Evolutionary conservation across 768 basidiomycete species (phyloP).

Genomic region (Rhodosporidiobolus sp.): DNA sequence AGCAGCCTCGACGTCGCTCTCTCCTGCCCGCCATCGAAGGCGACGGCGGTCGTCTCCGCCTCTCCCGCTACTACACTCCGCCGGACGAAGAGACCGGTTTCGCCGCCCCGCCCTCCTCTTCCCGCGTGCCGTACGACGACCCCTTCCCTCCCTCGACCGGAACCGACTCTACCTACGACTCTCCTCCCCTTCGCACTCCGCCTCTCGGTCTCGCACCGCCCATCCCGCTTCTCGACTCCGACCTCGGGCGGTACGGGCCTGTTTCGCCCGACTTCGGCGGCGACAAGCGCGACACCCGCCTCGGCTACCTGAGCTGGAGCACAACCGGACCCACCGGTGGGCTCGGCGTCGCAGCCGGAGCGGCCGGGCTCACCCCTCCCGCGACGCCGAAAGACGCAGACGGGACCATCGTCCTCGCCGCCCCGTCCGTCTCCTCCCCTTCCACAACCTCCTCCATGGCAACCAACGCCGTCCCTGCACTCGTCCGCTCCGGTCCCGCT

Average conservation of each 20-base stretch:
- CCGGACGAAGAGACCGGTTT: not conserved
- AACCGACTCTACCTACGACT: not conserved
- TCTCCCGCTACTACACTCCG: slow-evolving; percentile 7
- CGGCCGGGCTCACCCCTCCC: slow-evolving; percentile 2
- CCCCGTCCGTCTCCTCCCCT: no score
- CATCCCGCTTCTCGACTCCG: not conserved
- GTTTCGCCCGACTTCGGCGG: not conserved
- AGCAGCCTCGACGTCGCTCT: not conserved
- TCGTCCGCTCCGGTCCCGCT: not conserved
- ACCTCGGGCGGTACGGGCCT: not conserved
- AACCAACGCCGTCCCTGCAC: no score
- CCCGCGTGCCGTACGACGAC: not conserved
- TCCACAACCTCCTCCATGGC: no score
- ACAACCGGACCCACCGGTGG: no score
- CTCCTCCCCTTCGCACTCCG: not conserved
- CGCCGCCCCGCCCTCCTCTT: not conserved
- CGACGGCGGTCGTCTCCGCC: not conserved
- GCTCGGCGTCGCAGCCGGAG: not conserved
- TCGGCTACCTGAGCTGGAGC: not conserved
- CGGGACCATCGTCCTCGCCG: no score
- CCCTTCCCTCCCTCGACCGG: not conserved
- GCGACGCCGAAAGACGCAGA: not conserved
- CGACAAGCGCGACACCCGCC: not conserved
- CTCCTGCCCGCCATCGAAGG: not conserved
- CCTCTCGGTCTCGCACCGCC: not conserved